These are phyloP conservation scores for Phytophthora cajani DNA, from an alignment of 352 stramenopile species.

Conservation along the genomic window DNA sequence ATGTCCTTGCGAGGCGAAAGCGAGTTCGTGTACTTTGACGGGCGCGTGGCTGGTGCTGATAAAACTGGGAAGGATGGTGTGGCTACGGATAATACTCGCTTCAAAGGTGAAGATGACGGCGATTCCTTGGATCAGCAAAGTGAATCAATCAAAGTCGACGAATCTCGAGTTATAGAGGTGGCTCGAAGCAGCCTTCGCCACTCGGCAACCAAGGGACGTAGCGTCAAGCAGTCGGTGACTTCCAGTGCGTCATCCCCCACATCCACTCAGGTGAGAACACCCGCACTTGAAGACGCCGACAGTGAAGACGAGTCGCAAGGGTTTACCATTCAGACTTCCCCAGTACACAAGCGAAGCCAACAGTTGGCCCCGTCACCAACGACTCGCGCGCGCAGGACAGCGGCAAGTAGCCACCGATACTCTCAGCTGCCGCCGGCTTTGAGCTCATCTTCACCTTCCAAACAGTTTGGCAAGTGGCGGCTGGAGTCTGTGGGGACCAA, in stretches of 20 bases:
- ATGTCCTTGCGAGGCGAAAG: constrained; percentile 57
- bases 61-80: background rate
- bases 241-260: background rate
- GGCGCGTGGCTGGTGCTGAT: constrained; percentile 14
- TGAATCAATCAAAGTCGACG: constrained; percentile 13
- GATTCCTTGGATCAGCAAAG: constrained; percentile 14
- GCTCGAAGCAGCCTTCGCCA: background rate
- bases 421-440: constrained; percentile 15
- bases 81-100: background rate
- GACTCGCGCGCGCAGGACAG: background rate
- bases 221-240: background rate
- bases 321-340: constrained; percentile 34
- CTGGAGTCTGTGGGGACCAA: constrained; percentile 25
- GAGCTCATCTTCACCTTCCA: constrained; percentile 6
- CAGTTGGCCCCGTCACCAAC: constrained; percentile 3
- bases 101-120: background rate
- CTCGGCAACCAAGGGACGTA: constrained; percentile 4
- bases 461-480: constrained; percentile 18
- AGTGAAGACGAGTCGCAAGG: constrained; percentile 40
- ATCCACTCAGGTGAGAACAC: background rate
- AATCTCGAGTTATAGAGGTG: background rate
- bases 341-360: constrained; percentile 4
- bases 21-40: constrained; percentile 67
- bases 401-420: constrained; percentile 33
- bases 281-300: constrained; percentile 5